phyloP scores from a whole-genome alignment of 257 asterid genomes.

The Solanum infundibuliforme region DNA sequence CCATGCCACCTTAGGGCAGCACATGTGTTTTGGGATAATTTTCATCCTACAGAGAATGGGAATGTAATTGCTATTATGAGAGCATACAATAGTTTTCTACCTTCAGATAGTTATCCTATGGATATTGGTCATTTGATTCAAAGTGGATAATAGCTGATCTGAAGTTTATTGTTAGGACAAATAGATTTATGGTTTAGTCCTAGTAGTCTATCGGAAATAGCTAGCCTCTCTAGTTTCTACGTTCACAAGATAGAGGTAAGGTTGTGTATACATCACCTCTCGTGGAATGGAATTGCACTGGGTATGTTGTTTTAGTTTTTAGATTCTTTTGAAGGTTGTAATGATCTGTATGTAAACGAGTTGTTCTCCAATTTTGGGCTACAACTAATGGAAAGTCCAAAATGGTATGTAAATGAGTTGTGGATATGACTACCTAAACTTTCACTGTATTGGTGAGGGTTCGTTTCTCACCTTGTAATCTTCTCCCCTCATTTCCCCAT shows the following conservation, averaged over 20 bases:
- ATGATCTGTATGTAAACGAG: not conserved
- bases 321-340: not conserved
- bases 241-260: not conserved
- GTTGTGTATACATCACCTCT: not conserved
- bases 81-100: constrained; percentile 6
- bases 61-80: constrained; percentile 5
- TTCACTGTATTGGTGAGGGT: not conserved
- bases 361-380: not conserved
- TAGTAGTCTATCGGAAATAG: not conserved
- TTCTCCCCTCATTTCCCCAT: not conserved
- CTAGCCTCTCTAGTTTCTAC: not conserved
- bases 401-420: not conserved
- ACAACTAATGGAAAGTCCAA: not conserved
- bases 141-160: not conserved
- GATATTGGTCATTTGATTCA: constrained; percentile 17
- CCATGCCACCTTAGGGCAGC: constrained; percentile 20
- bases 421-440: not conserved
- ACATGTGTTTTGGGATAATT: constrained; percentile 17
- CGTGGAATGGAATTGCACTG: not conserved
- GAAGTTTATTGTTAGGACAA: not conserved
- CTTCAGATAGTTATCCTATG: constrained; percentile 22
- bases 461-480: not conserved
- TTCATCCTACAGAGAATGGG: constrained; percentile 19
- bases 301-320: not conserved
- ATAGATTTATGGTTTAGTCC: not conserved